Evolutionary conservation across 169 alveolate species (phyloP).

Genomic region (Eimeria mitis): DNA sequence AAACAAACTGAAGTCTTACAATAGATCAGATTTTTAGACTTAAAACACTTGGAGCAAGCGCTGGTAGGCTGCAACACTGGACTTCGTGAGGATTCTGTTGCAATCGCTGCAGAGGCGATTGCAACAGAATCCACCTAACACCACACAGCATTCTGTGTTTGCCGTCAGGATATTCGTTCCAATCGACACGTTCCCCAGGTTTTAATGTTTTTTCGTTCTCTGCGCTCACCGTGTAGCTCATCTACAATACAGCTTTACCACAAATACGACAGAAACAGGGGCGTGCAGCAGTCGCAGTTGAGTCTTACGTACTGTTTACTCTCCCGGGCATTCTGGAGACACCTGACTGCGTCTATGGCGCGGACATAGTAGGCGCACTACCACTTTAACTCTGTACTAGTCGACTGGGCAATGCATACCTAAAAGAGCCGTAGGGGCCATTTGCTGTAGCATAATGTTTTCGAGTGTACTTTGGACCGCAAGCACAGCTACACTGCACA

Average conservation of each 20-base stretch:
- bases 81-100: background rate
- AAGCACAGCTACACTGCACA: background rate
- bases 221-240: too few species aligned
- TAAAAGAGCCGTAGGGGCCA: background rate
- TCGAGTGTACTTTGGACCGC: background rate
- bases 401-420: background rate
- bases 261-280: background rate
- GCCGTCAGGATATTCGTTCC: background rate
- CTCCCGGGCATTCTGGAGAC: background rate
- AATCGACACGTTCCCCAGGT: background rate
- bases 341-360: background rate
- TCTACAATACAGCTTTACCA: background rate
- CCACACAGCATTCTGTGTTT: background rate
- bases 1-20: background rate
- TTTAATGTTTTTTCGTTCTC: background rate
- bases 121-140: background rate
- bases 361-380: background rate
- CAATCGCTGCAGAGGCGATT: background rate
- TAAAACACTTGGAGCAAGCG: background rate
- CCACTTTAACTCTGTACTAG: background rate
- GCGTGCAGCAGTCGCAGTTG: background rate
- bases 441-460: background rate
- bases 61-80: background rate
- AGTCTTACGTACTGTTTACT: background rate
- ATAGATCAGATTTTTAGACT: background rate